Conservation (phyloP, 495 filamentous ascomycete species). For the Amphirosellinia nigrospora region DNA sequence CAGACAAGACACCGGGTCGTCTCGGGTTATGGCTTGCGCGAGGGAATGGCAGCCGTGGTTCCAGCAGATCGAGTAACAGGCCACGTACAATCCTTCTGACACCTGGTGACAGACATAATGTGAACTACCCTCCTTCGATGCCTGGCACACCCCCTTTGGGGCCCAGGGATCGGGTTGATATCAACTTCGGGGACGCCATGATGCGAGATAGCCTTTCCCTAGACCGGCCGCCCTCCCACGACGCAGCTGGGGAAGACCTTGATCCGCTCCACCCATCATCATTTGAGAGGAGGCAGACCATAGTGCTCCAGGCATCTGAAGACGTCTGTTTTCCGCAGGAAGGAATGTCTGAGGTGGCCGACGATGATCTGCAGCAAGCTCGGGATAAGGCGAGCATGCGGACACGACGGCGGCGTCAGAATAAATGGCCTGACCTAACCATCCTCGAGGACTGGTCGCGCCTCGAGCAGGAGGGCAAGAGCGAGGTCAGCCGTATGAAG, state of each 20-base stretch:
- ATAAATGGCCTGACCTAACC: conserved; percentile 65
- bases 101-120: conserved; percentile 66
- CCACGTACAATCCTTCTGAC: conserved; percentile 42
- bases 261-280: conserved; percentile 39
- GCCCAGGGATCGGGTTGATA: conserved; percentile 52
- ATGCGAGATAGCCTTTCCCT: conserved; percentile 63
- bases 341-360: conserved; percentile 75
- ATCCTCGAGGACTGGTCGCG: conserved; percentile 89
- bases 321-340: conserved; percentile 94
- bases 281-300: conserved; percentile 54
- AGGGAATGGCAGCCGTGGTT: conserved; percentile 45
- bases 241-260: conserved; percentile 47
- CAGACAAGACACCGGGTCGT: conserved; percentile 32
- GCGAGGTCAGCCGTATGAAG: conserved; percentile 84
- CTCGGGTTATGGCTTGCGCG: conserved; percentile 47
- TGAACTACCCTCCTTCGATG: conserved; percentile 97
- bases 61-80: conserved; percentile 47
- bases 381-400: conserved; percentile 35
- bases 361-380: conserved; percentile 66
- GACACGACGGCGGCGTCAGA: conserved; percentile 59
- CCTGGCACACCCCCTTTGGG: conserved; percentile 74
- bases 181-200: conserved; percentile 82
- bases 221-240: conserved; percentile 52
- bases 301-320: conserved; percentile 67
- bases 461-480: conserved; percentile 88